Percentiles rank a stretch among this genome's conserved stretches.
Evolutionary conservation across 495 filamentous ascomycete genomes (phyloP).

Genomic region (Rostrohypoxylon terebratum): DNA sequence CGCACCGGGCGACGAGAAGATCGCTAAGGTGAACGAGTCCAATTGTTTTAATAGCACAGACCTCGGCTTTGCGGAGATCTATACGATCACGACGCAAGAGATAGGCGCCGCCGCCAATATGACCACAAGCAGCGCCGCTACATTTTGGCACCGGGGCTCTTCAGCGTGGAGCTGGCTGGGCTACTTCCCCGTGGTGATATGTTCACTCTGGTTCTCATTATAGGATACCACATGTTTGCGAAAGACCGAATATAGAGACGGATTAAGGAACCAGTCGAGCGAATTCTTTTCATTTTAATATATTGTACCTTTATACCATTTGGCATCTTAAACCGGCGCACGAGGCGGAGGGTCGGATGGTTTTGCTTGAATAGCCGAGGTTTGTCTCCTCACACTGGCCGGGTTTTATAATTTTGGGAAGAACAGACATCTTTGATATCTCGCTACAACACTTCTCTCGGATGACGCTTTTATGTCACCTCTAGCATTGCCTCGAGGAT

Average conservation of each 20-base stretch:
- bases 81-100: slow-evolving; percentile 64
- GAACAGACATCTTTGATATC: neutral
- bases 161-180: slow-evolving; percentile 47
- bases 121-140: slow-evolving; percentile 41
- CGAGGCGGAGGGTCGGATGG: slow-evolving; percentile 4
- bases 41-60: slow-evolving; percentile 89
- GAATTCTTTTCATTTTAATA: neutral
- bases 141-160: slow-evolving; percentile 34
- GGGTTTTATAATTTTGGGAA: slow-evolving; percentile 13
- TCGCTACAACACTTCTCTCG: slow-evolving; percentile 3
- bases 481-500: neutral
- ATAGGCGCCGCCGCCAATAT: slow-evolving; percentile 50
- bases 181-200: slow-evolving; percentile 53
- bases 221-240: slow-evolving; percentile 21
- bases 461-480: neutral
- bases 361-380: neutral
- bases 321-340: slow-evolving; percentile 36
- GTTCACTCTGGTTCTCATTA: slow-evolving; percentile 52
- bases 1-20: slow-evolving; percentile 71
- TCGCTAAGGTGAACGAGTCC: slow-evolving; percentile 74
- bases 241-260: neutral
- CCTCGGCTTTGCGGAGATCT: slow-evolving; percentile 80
- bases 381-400: neutral
- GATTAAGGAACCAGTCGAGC: neutral
- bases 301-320: slow-evolving; percentile 35